Percentiles rank a stretch among this genome's conserved stretches.
Evolutionary conservation across 805 yeast species (phyloP).

Genomic region (Spathaspora arborariae): DNA sequence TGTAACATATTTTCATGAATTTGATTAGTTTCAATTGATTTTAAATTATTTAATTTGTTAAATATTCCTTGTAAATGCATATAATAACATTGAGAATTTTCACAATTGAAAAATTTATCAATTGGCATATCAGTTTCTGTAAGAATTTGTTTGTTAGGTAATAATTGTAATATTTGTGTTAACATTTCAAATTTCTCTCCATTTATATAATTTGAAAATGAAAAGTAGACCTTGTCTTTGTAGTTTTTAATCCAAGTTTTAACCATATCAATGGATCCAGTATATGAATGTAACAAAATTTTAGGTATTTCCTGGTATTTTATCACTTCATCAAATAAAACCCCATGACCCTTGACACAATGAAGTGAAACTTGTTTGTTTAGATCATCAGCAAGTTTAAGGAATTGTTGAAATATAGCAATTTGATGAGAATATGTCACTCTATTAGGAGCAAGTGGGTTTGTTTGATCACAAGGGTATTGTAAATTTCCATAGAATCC

Average conservation of each 20-base stretch:
- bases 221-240: constrained; percentile 37
- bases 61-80: constrained; percentile 20
- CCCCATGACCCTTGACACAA: constrained; percentile 77
- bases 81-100: constrained; percentile 14
- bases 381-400: constrained; percentile 50
- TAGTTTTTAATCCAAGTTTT: constrained; percentile 40
- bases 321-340: constrained; percentile 43
- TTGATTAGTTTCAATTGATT: constrained; percentile 2
- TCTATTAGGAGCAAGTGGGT: constrained; percentile 38
- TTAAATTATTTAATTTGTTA: constrained; percentile 10
- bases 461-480: constrained; percentile 7
- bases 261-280: constrained; percentile 76
- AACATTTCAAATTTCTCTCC: constrained; percentile 25
- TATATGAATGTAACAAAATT: constrained; percentile 77
- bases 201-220: constrained; percentile 52
- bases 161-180: constrained; percentile 11
- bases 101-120: constrained; percentile 17
- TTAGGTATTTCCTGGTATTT: constrained; percentile 23
- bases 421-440: constrained; percentile 68
- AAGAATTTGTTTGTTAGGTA: constrained; percentile 23
- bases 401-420: constrained; percentile 45
- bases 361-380: constrained; percentile 67
- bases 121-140: constrained; percentile 35
- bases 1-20: constrained; percentile 10
- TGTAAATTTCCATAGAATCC: constrained; percentile 48